These are phyloP conservation scores for Omphalotus olearius DNA, from an alignment of 1,284 basidiomycete genomes.

Conservation along the genomic window DNA sequence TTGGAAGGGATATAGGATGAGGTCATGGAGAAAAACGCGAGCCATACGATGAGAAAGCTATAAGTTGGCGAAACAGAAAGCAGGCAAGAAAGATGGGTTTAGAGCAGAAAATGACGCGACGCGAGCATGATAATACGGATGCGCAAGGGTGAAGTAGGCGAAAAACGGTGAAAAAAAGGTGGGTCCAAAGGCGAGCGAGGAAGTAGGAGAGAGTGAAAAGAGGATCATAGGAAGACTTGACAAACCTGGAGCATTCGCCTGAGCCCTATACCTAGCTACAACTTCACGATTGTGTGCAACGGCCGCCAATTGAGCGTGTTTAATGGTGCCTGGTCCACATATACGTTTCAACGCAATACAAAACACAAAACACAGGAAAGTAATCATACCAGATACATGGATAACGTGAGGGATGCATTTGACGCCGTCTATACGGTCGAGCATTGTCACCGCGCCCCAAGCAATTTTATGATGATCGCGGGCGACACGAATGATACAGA, in stretches of 20 bases:
- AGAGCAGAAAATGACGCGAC: too few species aligned
- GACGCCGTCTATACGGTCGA: slow-evolving; percentile 54
- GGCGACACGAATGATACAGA: slow-evolving; percentile 76
- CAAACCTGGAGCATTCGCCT: slow-evolving; percentile 48
- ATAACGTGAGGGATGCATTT: slow-evolving; percentile 65
- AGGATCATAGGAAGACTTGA: background rate
- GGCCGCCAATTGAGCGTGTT: slow-evolving; percentile 71
- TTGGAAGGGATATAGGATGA: too few species aligned
- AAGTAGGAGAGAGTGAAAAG: background rate
- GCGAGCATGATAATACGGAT: too few species aligned
- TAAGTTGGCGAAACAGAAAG: too few species aligned
- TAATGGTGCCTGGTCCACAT: slow-evolving; percentile 62
- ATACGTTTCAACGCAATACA: background rate
- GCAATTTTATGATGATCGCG: slow-evolving; percentile 70
- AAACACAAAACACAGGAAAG: slow-evolving; percentile 1
- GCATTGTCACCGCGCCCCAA: slow-evolving; percentile 67
- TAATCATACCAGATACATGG: slow-evolving; percentile 63
- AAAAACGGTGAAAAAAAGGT: too few species aligned
- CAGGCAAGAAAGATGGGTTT: too few species aligned
- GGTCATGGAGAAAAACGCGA: too few species aligned
- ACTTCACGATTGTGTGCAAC: slow-evolving; percentile 67
- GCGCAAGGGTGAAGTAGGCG: too few species aligned
- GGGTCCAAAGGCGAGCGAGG: too few species aligned
- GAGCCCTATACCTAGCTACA: slow-evolving; percentile 57
- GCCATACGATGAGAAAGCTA: too few species aligned